A percentile compares a stretch with the other conserved stretches of the same genome.
These are phyloP conservation scores for Kuraishia hungarica DNA, from an alignment of 805 yeast species.

Conservation along the genomic window DNA sequence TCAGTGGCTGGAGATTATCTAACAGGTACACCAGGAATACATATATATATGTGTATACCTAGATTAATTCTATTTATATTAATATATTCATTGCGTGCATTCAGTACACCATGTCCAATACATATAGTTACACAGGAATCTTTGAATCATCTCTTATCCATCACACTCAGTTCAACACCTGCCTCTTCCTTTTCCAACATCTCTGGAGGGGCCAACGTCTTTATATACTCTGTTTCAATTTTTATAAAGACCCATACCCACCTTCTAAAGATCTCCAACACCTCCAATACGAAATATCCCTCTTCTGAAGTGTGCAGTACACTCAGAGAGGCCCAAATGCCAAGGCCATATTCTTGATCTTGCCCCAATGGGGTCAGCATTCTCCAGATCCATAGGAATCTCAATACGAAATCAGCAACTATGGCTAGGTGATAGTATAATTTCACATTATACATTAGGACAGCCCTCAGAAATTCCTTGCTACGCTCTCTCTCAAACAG, in stretches of 20 bases:
- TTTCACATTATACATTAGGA: constrained; percentile 20
- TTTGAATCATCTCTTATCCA: not conserved
- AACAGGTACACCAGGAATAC: no score
- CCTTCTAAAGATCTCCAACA: constrained; percentile 72
- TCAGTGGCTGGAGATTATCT: no score
- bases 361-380: constrained; percentile 20
- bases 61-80: no score
- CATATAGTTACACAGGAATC: no score
- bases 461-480: constrained; percentile 18
- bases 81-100: no score
- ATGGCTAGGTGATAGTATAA: constrained; percentile 49
- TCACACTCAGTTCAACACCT: not conserved
- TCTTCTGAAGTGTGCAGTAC: constrained; percentile 32
- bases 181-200: not conserved
- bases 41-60: no score
- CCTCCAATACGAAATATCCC: constrained; percentile 61
- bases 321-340: constrained; percentile 9
- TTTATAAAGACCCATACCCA: constrained; percentile 87
- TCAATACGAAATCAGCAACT: constrained; percentile 47
- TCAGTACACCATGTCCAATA: no score
- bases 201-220: constrained; percentile 8
- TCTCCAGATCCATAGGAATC: constrained; percentile 74
- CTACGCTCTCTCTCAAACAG: constrained; percentile 11
- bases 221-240: constrained; percentile 64
- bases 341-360: not conserved